A percentile compares a stretch with the other conserved stretches of the same genome.
Evolutionary conservation across 768 basidiomycete species (phyloP).

Genomic region (Boletus eberwhitei): DNA sequence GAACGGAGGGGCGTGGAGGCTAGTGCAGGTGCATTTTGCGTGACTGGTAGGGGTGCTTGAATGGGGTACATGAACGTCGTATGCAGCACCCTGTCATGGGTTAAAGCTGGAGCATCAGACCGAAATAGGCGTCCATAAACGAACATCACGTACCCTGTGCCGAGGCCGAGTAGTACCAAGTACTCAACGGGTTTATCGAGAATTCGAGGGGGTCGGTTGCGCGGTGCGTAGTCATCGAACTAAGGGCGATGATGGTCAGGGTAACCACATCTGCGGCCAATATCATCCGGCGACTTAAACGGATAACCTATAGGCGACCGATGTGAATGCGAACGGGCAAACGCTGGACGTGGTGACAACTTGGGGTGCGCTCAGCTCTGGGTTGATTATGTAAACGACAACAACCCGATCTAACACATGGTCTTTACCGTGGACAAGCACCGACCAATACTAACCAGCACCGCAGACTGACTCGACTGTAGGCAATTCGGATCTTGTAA

Average conservation of each 20-base stretch:
- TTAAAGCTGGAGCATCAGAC: not conserved
- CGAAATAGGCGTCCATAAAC: not conserved
- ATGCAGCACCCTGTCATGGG: not conserved
- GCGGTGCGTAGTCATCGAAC: constrained; percentile 31
- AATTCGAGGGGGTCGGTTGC: constrained; percentile 25
- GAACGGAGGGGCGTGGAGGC: constrained; percentile 39
- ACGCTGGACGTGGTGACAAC: no score
- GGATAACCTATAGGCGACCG: no score
- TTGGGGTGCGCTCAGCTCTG: no score
- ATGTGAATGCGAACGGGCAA: no score
- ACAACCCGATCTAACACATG: no score
- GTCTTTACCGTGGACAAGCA: no score
- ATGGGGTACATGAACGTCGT: constrained; percentile 41
- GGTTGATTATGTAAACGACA: no score
- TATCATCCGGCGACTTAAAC: constrained; percentile 25
- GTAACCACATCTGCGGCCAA: constrained; percentile 28
- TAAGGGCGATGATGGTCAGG: constrained; percentile 32
- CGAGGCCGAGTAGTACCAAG: not conserved
- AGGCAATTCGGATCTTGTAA: not conserved
- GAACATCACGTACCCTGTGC: constrained; percentile 1
- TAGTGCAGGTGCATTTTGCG: constrained; percentile 42
- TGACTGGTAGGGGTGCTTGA: constrained; percentile 42
- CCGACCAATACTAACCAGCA: not conserved
- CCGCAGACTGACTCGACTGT: not conserved
- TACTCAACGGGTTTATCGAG: constrained; percentile 18